These are phyloP conservation scores for Hura crepitans DNA, from an alignment of 441 rosid genomes.

Conservation along the genomic window DNA sequence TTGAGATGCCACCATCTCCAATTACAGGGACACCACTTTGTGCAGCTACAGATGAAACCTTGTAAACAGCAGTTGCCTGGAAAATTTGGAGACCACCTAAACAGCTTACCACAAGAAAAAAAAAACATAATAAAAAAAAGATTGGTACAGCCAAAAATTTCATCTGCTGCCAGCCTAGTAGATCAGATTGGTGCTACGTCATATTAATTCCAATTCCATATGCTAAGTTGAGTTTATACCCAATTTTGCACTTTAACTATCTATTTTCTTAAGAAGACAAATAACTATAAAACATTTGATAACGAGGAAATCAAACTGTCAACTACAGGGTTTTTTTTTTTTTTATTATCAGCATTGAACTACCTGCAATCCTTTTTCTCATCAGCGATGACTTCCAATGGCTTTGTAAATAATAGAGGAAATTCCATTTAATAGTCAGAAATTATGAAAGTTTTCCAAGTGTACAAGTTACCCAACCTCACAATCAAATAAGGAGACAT, in stretches of 20 bases:
- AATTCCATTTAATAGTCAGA: not conserved
- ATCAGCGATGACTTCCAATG: not conserved
- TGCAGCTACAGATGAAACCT: conserved; percentile 76
- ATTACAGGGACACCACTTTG: conserved; percentile 68
- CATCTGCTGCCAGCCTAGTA: not conserved
- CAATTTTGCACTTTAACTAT: not conserved
- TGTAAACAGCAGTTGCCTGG: conserved; percentile 92
- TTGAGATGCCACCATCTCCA: conserved; percentile 93
- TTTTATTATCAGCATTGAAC: no score
- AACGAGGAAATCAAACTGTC: no score
- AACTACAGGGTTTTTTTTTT: no score
- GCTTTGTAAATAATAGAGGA: not conserved
- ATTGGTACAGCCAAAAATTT: not conserved
- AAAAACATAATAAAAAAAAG: no score
- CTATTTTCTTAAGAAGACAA: not conserved
- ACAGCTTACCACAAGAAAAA: not conserved
- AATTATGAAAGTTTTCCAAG: no score
- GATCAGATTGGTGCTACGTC: not conserved
- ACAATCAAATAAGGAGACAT: no score
- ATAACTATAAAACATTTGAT: not conserved
- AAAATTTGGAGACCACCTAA: conserved; percentile 17
- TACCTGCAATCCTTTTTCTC: not conserved
- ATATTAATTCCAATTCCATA: not conserved
- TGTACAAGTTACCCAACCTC: not conserved
- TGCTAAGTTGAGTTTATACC: not conserved